Conservation (phyloP, 768 basidiomycete genomes). For the Boletales sp. region DNA sequence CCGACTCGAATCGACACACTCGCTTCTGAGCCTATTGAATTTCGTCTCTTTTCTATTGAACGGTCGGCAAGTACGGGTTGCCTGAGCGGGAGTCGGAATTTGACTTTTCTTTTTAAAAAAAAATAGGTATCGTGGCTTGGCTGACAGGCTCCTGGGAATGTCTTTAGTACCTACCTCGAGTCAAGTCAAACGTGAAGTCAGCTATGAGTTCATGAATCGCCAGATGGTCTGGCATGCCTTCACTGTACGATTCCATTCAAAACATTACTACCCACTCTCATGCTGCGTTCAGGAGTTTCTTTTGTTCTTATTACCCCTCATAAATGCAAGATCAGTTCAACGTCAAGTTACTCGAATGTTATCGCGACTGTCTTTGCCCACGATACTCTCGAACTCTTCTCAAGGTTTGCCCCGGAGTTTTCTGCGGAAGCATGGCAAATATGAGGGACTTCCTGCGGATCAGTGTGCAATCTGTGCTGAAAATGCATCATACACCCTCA, state of each 20-base stretch:
- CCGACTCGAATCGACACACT: slow-evolving; percentile 63
- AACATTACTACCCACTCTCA: not conserved
- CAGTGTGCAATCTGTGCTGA: slow-evolving; percentile 92
- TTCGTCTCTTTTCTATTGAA: slow-evolving; percentile 84
- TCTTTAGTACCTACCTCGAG: slow-evolving; percentile 67
- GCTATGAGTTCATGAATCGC: slow-evolving; percentile 99
- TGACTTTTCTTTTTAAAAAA: slow-evolving; percentile 34
- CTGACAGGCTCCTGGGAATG: slow-evolving; percentile 76
- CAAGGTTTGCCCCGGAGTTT: slow-evolving; percentile 9
- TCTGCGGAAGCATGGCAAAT: slow-evolving; percentile 49
- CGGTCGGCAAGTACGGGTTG: slow-evolving; percentile 58
- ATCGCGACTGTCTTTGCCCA: slow-evolving; percentile 21
- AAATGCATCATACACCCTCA: slow-evolving; percentile 60
- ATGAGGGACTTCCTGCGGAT: slow-evolving; percentile 61
- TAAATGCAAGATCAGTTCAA: slow-evolving; percentile 65
- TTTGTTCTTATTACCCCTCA: slow-evolving; percentile 83
- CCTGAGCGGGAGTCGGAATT: not conserved
- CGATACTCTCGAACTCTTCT: slow-evolving; percentile 31
- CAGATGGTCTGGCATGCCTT: slow-evolving; percentile 99
- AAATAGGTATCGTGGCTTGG: slow-evolving; percentile 70
- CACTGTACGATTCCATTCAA: slow-evolving; percentile 56
- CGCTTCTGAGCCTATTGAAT: slow-evolving; percentile 61
- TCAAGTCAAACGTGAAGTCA: slow-evolving; percentile 77
- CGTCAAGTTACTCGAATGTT: slow-evolving; percentile 45
- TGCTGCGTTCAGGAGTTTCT: slow-evolving; percentile 81